These are phyloP conservation scores for Scutellaria baicalensis DNA, from an alignment of 257 asterid genomes.

Conservation along the genomic window DNA sequence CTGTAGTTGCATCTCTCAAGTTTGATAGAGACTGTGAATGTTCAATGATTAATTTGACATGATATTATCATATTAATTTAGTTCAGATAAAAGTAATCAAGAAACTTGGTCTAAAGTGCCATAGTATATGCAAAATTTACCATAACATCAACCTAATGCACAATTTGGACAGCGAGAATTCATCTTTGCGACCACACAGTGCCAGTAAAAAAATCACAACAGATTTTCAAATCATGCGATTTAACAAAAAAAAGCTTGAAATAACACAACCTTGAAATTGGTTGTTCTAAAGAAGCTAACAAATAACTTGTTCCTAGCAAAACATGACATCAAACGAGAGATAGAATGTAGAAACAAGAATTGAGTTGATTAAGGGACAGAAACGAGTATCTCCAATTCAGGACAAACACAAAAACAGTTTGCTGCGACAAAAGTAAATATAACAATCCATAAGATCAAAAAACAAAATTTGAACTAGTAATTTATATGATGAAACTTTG, in stretches of 20 bases:
- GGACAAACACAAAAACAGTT: slow-evolving; percentile 2
- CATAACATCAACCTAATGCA: too few relatives aligned
- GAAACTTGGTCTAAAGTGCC: too few relatives aligned
- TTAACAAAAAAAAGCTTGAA: not conserved
- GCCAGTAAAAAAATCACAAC: not conserved
- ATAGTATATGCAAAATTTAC: too few relatives aligned
- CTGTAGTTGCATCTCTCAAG: too few relatives aligned
- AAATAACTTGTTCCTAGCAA: not conserved
- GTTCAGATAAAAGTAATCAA: too few relatives aligned
- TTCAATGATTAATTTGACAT: too few relatives aligned
- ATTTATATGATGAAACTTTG: not conserved
- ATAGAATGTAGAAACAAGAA: not conserved
- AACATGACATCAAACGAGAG: not conserved
- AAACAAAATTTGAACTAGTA: slow-evolving; percentile 23
- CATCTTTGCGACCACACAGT: too few relatives aligned
- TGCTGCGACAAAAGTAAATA: not conserved
- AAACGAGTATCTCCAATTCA: not conserved
- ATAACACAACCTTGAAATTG: not conserved
- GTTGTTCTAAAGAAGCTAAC: not conserved
- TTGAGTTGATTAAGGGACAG: not conserved
- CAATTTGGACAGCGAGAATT: too few relatives aligned
- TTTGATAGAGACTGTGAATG: too few relatives aligned
- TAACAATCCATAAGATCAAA: slow-evolving; percentile 2
- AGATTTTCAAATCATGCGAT: not conserved
- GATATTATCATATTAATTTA: too few relatives aligned